Evolutionary conservation across 768 basidiomycete genomes (phyloP).

Genomic region (Auriscalpium vulgare): DNA sequence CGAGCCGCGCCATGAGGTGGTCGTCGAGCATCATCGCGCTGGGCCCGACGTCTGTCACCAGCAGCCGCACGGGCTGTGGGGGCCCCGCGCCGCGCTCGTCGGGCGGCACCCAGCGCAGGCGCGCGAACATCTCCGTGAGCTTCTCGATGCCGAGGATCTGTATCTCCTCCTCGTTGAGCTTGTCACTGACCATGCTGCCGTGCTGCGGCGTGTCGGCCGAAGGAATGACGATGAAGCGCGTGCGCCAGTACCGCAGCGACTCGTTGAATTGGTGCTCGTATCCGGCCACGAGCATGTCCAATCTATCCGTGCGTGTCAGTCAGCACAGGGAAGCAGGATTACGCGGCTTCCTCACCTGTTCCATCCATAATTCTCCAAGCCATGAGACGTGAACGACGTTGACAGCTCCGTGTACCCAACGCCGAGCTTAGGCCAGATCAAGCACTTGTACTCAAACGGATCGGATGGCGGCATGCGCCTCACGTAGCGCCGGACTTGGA

Average conservation of each 20-base stretch:
- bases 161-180: slow-evolving; percentile 78
- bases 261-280: slow-evolving; percentile 78
- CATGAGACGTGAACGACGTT: slow-evolving; percentile 70
- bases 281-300: slow-evolving; percentile 81
- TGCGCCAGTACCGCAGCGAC: slow-evolving; percentile 87
- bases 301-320: slow-evolving; percentile 29
- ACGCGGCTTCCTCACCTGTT: slow-evolving; percentile 47
- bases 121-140: slow-evolving; percentile 82
- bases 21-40: slow-evolving; percentile 75
- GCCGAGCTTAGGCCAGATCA: slow-evolving; percentile 91
- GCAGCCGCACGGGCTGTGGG: slow-evolving; percentile 59
- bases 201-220: slow-evolving; percentile 57
- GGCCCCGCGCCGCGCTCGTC: slow-evolving; percentile 41
- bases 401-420: slow-evolving; percentile 77
- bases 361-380: slow-evolving; percentile 80
- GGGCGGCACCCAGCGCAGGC: slow-evolving; percentile 68
- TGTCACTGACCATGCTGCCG: slow-evolving; percentile 53
- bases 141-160: slow-evolving; percentile 87
- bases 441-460: slow-evolving; percentile 72
- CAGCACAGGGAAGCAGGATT: neutral
- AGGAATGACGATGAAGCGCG: slow-evolving; percentile 88
- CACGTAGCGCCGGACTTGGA: slow-evolving; percentile 83
- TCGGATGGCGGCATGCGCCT: slow-evolving; percentile 58
- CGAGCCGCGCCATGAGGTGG: slow-evolving; percentile 68
- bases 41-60: slow-evolving; percentile 82